Evolutionary conservation across 768 basidiomycete genomes (phyloP).

Genomic region (Serpula lacrymans): DNA sequence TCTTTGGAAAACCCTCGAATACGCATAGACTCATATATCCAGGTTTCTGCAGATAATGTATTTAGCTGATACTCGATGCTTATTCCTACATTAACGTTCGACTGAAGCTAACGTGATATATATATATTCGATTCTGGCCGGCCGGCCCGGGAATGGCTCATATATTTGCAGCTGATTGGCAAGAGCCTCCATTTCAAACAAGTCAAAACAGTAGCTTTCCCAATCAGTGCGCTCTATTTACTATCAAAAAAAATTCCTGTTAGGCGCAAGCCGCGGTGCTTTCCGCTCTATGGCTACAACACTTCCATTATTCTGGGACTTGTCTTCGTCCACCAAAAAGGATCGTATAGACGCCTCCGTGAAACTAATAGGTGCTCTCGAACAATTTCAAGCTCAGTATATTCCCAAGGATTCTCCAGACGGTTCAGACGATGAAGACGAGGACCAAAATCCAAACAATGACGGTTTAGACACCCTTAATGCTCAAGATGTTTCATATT

Average conservation of each 20-base stretch:
- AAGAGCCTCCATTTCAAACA: constrained; percentile 14
- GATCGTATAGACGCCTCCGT: constrained; percentile 84
- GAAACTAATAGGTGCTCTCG: constrained; percentile 75
- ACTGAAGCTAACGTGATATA: no score
- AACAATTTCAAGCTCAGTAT: constrained; percentile 79
- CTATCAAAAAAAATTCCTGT: no score
- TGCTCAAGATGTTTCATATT: constrained; percentile 90
- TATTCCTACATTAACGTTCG: no score
- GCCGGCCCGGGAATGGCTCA: no score
- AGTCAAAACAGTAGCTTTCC: constrained; percentile 28
- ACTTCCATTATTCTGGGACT: constrained; percentile 90
- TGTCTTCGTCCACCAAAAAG: constrained; percentile 77
- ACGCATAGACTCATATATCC: no score
- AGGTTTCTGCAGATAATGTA: no score
- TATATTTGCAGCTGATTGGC: no score
- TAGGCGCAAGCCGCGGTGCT: no score
- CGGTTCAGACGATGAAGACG: constrained; percentile 42
- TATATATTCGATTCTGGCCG: no score
- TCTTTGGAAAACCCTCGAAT: no score
- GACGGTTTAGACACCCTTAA: constrained; percentile 65
- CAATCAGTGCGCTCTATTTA: no score
- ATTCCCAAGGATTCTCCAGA: constrained; percentile 43
- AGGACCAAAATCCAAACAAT: constrained; percentile 36
- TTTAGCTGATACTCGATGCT: no score
- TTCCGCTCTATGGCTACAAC: constrained; percentile 87